phyloP scores from a whole-genome alignment of 495 filamentous ascomycete genomes.

The Talaromyces proteolyticus region DNA sequence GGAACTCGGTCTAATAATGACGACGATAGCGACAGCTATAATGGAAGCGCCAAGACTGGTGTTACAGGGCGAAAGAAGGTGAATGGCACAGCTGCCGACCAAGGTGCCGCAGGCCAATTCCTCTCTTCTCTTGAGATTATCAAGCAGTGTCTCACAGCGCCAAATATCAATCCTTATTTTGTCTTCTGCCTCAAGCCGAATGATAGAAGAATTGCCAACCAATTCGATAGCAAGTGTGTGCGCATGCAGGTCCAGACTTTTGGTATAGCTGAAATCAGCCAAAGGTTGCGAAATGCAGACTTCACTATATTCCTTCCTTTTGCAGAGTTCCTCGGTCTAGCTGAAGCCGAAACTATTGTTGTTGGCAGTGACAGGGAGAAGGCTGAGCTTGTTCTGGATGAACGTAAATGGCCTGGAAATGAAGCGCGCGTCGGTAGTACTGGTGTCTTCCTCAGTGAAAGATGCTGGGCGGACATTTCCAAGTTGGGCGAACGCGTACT shows the following conservation, averaged over 20 bases:
- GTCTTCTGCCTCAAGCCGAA: slow-evolving; percentile 97
- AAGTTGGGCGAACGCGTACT: slow-evolving; percentile 63
- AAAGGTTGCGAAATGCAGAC: slow-evolving; percentile 83
- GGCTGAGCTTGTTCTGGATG: slow-evolving; percentile 80
- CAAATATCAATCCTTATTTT: slow-evolving; percentile 87
- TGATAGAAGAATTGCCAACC: slow-evolving; percentile 93
- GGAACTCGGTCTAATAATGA: slow-evolving; percentile 37
- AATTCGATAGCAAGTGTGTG: slow-evolving; percentile 98
- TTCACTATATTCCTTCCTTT: slow-evolving; percentile 96
- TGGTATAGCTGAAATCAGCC: slow-evolving; percentile 94
- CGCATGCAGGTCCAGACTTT: slow-evolving; percentile 91
- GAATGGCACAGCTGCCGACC: slow-evolving; percentile 46
- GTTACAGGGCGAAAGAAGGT: slow-evolving; percentile 30
- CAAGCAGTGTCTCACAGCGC: slow-evolving; percentile 70
- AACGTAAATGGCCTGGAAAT: slow-evolving; percentile 84
- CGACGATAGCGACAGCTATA: slow-evolving; percentile 47
- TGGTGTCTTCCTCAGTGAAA: slow-evolving; percentile 90
- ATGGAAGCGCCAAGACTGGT: slow-evolving; percentile 29
- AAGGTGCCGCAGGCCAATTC: slow-evolving; percentile 91
- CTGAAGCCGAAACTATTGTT: slow-evolving; percentile 74
- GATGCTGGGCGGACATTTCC: slow-evolving; percentile 87
- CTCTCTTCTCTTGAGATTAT: slow-evolving; percentile 84
- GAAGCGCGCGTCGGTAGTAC: slow-evolving; percentile 89
- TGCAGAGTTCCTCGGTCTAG: slow-evolving; percentile 86
- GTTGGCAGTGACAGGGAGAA: slow-evolving; percentile 93